Evolutionary conservation across 345 rosid species (phyloP).

Genomic region (Combretum micranthum): DNA sequence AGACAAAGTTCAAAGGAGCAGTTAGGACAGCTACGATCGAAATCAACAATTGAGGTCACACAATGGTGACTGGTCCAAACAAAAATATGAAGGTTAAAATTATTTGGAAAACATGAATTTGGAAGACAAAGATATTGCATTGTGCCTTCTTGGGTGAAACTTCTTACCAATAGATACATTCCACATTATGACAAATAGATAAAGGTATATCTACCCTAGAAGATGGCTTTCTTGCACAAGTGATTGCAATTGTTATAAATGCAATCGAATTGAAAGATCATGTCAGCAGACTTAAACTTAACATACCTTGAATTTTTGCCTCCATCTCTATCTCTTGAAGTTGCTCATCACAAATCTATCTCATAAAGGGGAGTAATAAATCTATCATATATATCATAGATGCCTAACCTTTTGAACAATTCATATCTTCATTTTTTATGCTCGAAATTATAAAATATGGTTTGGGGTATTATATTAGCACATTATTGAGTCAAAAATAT

Average conservation of each 20-base stretch:
- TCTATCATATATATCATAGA: slow-evolving; percentile 43
- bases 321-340: too few relatives aligned
- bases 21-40: slow-evolving; percentile 73
- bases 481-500: too few relatives aligned
- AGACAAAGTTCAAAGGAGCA: too few relatives aligned
- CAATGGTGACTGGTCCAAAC: slow-evolving; percentile 62
- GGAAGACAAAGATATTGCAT: neutral
- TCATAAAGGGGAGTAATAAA: slow-evolving; percentile 52
- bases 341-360: slow-evolving; percentile 43
- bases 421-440: slow-evolving; percentile 40
- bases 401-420: slow-evolving; percentile 41
- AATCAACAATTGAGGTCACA: slow-evolving; percentile 78
- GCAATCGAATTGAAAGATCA: slow-evolving; percentile 2
- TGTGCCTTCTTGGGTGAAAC: slow-evolving; percentile 7
- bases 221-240: slow-evolving; percentile 17
- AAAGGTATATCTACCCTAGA: slow-evolving; percentile 26
- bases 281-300: slow-evolving; percentile 4
- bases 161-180: slow-evolving; percentile 75
- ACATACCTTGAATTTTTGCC: slow-evolving; percentile 42
- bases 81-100: neutral
- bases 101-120: neutral
- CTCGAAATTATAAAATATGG: slow-evolving; percentile 33
- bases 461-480: too few relatives aligned
- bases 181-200: slow-evolving; percentile 46
- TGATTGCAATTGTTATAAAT: slow-evolving; percentile 9